These are phyloP conservation scores for Cinnamomum micranthum DNA, from an alignment of 164 flowering plant species.

Conservation along the genomic window DNA sequence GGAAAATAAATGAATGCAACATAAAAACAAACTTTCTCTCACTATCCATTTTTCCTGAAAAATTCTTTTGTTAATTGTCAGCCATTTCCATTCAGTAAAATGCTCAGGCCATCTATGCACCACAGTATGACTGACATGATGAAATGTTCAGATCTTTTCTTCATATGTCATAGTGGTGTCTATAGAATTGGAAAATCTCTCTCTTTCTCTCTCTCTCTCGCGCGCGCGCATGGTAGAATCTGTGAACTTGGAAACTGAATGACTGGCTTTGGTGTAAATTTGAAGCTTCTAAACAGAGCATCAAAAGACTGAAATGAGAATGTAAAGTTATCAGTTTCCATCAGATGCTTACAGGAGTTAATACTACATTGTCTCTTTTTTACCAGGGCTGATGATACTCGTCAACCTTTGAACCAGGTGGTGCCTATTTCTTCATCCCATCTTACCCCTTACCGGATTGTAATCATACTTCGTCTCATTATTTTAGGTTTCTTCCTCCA, in stretches of 20 bases:
- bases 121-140: neutral
- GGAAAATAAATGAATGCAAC: neutral
- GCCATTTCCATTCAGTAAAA: neutral
- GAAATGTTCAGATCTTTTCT: neutral
- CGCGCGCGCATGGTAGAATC: neutral
- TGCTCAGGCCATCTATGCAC: neutral
- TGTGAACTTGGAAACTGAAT: neutral
- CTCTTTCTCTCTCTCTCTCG: neutral
- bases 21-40: too few relatives aligned
- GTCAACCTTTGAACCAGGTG: slow-evolving; percentile 79
- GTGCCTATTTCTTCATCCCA: slow-evolving; percentile 82
- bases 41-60: neutral
- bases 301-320: neutral
- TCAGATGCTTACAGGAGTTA: neutral
- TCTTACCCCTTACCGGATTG: slow-evolving; percentile 84
- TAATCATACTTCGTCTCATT: slow-evolving; percentile 86
- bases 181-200: neutral
- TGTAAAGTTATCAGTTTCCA: neutral
- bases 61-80: too few relatives aligned
- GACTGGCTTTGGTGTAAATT: neutral
- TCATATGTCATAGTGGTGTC: neutral
- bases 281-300: neutral
- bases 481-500: slow-evolving; percentile 88
- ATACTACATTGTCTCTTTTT: neutral
- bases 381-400: slow-evolving; percentile 82